Base-by-base conservation (phyloP, 2,329 filamentous ascomycete species). In the Fusarium devonianum region DNA sequence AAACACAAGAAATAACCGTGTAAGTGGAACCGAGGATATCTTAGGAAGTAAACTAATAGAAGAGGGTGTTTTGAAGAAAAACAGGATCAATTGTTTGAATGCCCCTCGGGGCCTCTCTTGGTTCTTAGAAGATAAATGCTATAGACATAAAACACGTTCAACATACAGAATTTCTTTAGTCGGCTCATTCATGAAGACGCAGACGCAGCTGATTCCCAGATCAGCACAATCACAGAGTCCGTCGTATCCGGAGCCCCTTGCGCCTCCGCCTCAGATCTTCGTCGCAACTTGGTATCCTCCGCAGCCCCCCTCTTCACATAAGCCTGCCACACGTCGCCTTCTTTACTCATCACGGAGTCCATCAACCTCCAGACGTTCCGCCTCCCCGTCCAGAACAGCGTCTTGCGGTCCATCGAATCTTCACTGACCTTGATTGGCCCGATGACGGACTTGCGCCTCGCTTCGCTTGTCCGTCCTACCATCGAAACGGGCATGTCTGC, bases 241-340 rank as follows among this genome's bases (percentile, higher is more conserved):
- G 52, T 53, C 10, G 35, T 32, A 12, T 58, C 62, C 17, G 42
- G n/a, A n/a, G n/a, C n/a, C n/a, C n/a, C n/a, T n/a, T n/a, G 52
- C 9, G 29, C 14, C 8, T 56, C 57, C 12, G 30, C 44, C 9
- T 40, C 44, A 12, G 43, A 50, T 28, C 63, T 53, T 42, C 62
- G 66, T 16, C 40, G 56, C 21, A 53, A 40, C 3, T 37, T 26
- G 1, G 47, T 46, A 13, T 60, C 51, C 11, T 53, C 51, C 6
- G 49, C 44, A 2, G 44, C 49, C 4, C 56, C 63, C 7, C 63
- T 53, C 41, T 74, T 76, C 13, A 77, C 62, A 32, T 79, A 80
- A 0, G 74, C 75, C 67, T 79, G 77, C 75, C 75, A 75, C 3
- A 79, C 72, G 30, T 70, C 67, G 7, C 75, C 74, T 13, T 69